Conservation (phyloP, 495 filamentous ascomycete species). For the Aspergillus ostianus region DNA sequence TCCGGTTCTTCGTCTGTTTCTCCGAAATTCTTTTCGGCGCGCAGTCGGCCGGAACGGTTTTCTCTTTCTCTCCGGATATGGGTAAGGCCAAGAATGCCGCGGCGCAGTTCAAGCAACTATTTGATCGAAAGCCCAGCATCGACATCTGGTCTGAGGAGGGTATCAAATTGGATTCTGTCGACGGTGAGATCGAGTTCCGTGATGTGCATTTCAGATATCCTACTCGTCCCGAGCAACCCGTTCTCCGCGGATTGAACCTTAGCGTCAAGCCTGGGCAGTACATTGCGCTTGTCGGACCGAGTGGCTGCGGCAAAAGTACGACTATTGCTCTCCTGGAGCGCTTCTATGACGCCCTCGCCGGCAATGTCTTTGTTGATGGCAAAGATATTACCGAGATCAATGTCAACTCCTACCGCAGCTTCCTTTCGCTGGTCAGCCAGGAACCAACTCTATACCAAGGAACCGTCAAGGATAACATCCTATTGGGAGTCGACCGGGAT, state of each 20-base stretch:
- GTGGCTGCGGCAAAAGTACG: constrained; percentile 82
- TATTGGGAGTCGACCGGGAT: constrained; percentile 63
- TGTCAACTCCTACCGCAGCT: constrained; percentile 72
- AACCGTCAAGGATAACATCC: constrained; percentile 77
- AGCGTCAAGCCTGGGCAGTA: constrained; percentile 73
- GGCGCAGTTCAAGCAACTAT: constrained; percentile 69
- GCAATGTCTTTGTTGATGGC: constrained; percentile 70
- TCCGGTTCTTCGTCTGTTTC: constrained; percentile 87
- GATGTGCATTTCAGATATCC: constrained; percentile 83
- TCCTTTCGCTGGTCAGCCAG: constrained; percentile 79
- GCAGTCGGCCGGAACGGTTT: constrained; percentile 82
- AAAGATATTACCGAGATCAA: constrained; percentile 72
- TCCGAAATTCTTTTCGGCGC: constrained; percentile 76
- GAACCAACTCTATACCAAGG: constrained; percentile 88
- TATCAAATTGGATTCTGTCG: constrained; percentile 51
- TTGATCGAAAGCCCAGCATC: constrained; percentile 74
- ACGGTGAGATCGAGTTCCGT: constrained; percentile 72
- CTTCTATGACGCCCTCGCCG: constrained; percentile 79
- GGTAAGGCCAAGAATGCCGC: constrained; percentile 84
- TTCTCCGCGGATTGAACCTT: constrained; percentile 71
- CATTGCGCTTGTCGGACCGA: constrained; percentile 77
- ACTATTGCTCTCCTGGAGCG: constrained; percentile 78
- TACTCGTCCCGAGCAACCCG: constrained; percentile 74
- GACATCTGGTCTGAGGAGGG: constrained; percentile 82
- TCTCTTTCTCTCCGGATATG: constrained; percentile 84